phyloP scores from a whole-genome alignment of 2,329 filamentous ascomycete genomes.

The Amauroascus niger region DNA sequence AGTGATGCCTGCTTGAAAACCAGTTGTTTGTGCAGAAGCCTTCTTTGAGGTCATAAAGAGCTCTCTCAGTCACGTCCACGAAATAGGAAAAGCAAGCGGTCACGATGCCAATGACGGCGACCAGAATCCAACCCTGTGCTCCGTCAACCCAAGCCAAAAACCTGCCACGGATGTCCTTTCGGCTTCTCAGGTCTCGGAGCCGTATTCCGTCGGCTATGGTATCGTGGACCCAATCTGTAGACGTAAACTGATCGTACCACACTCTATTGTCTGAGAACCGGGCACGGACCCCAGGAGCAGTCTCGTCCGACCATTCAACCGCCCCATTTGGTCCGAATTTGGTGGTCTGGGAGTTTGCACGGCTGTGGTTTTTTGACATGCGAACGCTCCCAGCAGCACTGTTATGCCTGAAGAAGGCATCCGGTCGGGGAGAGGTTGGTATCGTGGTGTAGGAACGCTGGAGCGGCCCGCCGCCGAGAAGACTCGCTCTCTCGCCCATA shows the following conservation, averaged over 20 bases:
- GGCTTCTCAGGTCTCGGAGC: slow-evolving; percentile 67
- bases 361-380: slow-evolving; percentile 39
- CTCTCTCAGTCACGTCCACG: slow-evolving; percentile 76
- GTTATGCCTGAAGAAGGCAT: slow-evolving; percentile 28
- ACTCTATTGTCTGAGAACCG: slow-evolving; percentile 72
- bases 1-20: slow-evolving; percentile 61
- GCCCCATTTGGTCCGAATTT: slow-evolving; percentile 56
- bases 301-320: slow-evolving; percentile 43
- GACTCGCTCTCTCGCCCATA: slow-evolving; percentile 28
- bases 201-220: slow-evolving; percentile 90
- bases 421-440: slow-evolving; percentile 26
- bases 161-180: slow-evolving; percentile 78
- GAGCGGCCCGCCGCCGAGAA: slow-evolving; percentile 23
- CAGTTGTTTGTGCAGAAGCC: slow-evolving; percentile 69
- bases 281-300: slow-evolving; percentile 35
- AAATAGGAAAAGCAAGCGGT: slow-evolving; percentile 79
- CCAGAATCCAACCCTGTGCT: slow-evolving; percentile 87
- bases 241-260: slow-evolving; percentile 98
- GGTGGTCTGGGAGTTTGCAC: slow-evolving; percentile 42
- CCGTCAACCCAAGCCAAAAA: slow-evolving; percentile 69
- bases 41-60: slow-evolving; percentile 82
- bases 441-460: slow-evolving; percentile 32
- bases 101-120: slow-evolving; percentile 76
- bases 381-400: slow-evolving; percentile 31
- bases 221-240: slow-evolving; percentile 96